A percentile compares a stretch with the other conserved stretches of the same genome.
phyloP scores from a whole-genome alignment of 1,139 yeast genomes.

The Hansenula sp. region DNA sequence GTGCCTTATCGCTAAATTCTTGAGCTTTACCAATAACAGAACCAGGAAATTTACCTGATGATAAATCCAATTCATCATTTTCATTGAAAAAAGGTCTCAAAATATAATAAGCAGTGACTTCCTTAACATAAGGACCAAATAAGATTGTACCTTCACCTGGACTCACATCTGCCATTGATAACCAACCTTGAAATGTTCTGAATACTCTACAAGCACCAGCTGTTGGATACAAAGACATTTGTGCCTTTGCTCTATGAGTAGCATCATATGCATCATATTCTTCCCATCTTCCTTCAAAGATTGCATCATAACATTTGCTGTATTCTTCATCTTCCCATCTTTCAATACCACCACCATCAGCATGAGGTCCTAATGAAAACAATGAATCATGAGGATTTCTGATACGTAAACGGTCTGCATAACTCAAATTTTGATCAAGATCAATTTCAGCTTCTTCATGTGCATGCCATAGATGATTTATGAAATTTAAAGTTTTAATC shows the following conservation, averaged over 20 bases:
- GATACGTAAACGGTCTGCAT: constrained; percentile 38
- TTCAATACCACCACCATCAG: constrained; percentile 44
- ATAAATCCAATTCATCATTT: constrained; percentile 20
- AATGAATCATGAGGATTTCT: constrained; percentile 34
- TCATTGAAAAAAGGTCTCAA: constrained; percentile 41
- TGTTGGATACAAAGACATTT: constrained; percentile 32
- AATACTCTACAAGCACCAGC: constrained; percentile 33
- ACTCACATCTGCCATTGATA: constrained; percentile 34
- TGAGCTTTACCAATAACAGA: constrained; percentile 31
- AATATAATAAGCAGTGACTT: constrained; percentile 37
- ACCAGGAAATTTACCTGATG: constrained; percentile 26
- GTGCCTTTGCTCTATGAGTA: constrained; percentile 33
- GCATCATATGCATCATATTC: constrained; percentile 40
- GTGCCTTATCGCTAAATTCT: constrained; percentile 23
- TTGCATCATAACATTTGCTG: constrained; percentile 33
- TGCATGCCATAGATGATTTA: constrained; percentile 34
- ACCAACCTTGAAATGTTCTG: constrained; percentile 47
- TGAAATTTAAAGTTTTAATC: constrained; percentile 26
- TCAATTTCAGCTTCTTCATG: constrained; percentile 25
- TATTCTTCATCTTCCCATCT: constrained; percentile 42
- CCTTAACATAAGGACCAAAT: constrained; percentile 36
- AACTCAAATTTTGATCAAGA: constrained; percentile 30
- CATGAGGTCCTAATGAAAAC: constrained; percentile 36
- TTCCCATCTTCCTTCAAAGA: constrained; percentile 44
- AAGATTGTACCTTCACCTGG: constrained; percentile 42